Percentiles rank a stretch among this genome's conserved stretches.
Conservation (phyloP, 108 stramenopile species). For the Aureococcus anophagefferens region DNA sequence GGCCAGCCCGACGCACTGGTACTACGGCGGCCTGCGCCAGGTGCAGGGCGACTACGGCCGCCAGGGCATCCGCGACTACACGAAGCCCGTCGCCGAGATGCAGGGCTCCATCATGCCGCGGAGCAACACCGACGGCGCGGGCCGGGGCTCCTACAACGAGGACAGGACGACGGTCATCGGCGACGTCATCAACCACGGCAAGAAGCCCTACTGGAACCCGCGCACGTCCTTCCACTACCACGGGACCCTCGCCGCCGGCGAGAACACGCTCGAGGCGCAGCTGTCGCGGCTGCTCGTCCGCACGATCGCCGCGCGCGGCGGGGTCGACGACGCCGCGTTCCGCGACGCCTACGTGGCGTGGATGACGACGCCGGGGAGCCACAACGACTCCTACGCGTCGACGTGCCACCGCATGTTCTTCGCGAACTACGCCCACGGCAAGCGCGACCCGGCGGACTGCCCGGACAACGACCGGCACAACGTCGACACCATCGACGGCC, state of each 20-base stretch:
- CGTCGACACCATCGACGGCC: constrained; percentile 72
- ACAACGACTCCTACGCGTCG: constrained; percentile 76
- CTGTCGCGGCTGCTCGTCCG: constrained; percentile 58
- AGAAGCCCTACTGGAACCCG: constrained; percentile 61
- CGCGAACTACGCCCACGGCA: constrained; percentile 51
- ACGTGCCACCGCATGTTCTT: constrained; percentile 89
- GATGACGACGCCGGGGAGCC: constrained; percentile 66
- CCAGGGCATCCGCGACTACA: constrained; percentile 46
- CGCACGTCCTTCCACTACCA: constrained; percentile 67
- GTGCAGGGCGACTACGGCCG: constrained; percentile 53
- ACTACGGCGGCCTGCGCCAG: constrained; percentile 62
- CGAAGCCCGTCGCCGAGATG: constrained; percentile 42
- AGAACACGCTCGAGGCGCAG: constrained; percentile 68
- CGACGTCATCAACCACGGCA: constrained; percentile 75
- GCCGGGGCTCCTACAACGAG: constrained; percentile 37
- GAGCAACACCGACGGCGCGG: constrained; percentile 69
- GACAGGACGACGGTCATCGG: constrained; percentile 51
- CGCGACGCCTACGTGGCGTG: constrained; percentile 64
- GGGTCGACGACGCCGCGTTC: constrained; percentile 54
- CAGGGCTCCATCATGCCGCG: constrained; percentile 69
- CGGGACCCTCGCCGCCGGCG: constrained; percentile 58
- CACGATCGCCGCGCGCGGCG: constrained; percentile 40
- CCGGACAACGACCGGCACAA: constrained; percentile 82
- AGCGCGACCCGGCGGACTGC: constrained; percentile 53
- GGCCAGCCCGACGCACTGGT: constrained; percentile 73